Percentiles rank a stretch among this genome's conserved stretches.
Conservation (phyloP, 768 basidiomycete species). For the Auricularia sp. region DNA sequence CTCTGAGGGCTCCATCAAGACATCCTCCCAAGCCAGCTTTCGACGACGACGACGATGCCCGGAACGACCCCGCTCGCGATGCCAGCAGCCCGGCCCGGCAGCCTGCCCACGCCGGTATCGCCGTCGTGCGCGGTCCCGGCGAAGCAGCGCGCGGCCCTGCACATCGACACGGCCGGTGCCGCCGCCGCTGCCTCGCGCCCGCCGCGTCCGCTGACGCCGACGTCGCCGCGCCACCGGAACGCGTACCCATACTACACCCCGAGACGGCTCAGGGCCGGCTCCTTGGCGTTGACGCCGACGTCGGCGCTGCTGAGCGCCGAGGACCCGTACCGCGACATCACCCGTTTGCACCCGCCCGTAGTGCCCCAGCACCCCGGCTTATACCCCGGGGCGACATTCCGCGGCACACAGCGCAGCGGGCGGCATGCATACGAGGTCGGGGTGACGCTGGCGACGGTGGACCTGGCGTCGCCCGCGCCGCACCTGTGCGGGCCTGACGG, state of each 20-base stretch:
- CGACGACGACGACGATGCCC: not conserved
- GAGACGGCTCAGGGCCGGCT: not conserved
- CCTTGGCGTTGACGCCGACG: not conserved
- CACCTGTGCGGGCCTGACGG: constrained; percentile 84
- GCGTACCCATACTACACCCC: not conserved
- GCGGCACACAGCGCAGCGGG: constrained; percentile 89
- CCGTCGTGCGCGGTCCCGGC: too few species aligned
- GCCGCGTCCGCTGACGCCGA: not conserved
- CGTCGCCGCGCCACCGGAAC: too few species aligned
- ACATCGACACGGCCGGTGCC: not conserved
- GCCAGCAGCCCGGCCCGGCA: not conserved
- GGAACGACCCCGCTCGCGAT: not conserved
- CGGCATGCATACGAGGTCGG: constrained; percentile 90
- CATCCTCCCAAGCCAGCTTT: too few species aligned
- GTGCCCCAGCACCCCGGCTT: constrained; percentile 60
- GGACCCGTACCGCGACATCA: constrained; percentile 63
- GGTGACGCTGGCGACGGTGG: constrained; percentile 61
- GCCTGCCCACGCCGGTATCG: not conserved
- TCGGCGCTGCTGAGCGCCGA: not conserved
- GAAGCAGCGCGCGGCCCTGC: not conserved
- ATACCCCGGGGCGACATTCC: constrained; percentile 81
- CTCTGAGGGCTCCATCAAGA: too few species aligned
- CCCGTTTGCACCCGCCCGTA: constrained; percentile 61
- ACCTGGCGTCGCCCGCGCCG: constrained; percentile 63
- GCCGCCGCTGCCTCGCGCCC: too few species aligned